Base-by-base conservation (phyloP, 306 rosid genomes). In the Begonia fuchsioides region DNA sequence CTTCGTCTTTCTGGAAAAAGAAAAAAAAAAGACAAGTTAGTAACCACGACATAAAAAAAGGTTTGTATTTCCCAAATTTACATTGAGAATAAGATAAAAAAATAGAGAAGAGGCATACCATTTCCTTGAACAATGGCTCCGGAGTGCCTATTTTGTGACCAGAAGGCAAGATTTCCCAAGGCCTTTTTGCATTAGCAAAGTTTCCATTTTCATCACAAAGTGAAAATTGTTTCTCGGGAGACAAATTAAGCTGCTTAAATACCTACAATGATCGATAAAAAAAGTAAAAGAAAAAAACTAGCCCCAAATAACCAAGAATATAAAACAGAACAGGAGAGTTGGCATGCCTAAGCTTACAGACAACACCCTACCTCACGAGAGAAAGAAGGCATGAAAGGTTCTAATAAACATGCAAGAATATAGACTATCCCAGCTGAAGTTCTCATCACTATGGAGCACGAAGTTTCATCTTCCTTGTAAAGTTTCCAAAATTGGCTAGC, bases 351-450 rank as follows among this genome's bases (percentile, higher is more conserved):
- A 26, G 8, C 7, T 26, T 48, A 45, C 14, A 17, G 47, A 54
- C 16, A 52, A 59, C 18, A 53, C 41, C 39, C 58, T 75, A 90
- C 97, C 86, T 84, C 90, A 18, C 45, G 32, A 32, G 87, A 70
- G 68, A 90, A 84, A 18, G 95, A 90, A 43, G 97, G 97, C 68
- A 90, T 81, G 70, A 74, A 90, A 16, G 97, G 97, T 57, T 90
- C 95, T 56, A 90, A 71, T 15, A 90, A 68, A 64, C 94, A 81
- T 26, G 92, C 92, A 46, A 90, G 87, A 67, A 90, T 58, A 79
- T 79, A 72, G 12, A 85, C 98, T 55, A 90, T 54, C 53, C 98
- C 98, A 15, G 73, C 74, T 18, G 98, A 77, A 44, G 98, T 90
- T 70, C 79, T 81, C 77, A 90, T 81, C 53, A 85, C 94, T 56